Evolutionary conservation across 108 stramenopile genomes (phyloP).

Genomic region (Licmophora abbreviata): DNA sequence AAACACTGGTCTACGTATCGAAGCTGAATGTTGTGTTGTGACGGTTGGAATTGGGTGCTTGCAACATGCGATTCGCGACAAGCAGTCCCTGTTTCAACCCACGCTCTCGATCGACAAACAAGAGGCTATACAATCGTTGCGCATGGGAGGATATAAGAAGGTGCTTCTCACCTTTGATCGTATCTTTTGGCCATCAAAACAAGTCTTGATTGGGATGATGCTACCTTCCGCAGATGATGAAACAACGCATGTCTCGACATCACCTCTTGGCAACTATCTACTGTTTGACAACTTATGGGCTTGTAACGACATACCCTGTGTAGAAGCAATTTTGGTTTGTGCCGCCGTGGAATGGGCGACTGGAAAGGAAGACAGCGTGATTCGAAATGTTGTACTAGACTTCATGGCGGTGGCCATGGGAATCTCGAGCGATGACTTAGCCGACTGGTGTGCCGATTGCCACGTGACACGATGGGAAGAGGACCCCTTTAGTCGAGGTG

Average conservation of each 20-base stretch:
- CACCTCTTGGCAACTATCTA: slow-evolving; percentile 19
- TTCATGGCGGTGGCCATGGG: slow-evolving; percentile 38
- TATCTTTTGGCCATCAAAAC: slow-evolving; percentile 46
- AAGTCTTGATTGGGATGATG: slow-evolving; percentile 43
- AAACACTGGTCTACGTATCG: slow-evolving; percentile 15
- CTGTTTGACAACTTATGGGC: slow-evolving; percentile 46
- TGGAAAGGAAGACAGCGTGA: slow-evolving; percentile 21
- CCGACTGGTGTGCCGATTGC: slow-evolving; percentile 16
- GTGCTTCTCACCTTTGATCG: slow-evolving; percentile 48
- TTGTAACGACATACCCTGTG: slow-evolving; percentile 29
- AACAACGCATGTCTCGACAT: background rate
- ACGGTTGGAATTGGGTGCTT: slow-evolving; percentile 47
- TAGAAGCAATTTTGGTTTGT: slow-evolving; percentile 40
- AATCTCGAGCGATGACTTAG: slow-evolving; percentile 5
- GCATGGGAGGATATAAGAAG: slow-evolving; percentile 48
- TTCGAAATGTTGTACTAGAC: slow-evolving; percentile 31
- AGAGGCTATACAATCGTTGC: slow-evolving; percentile 26
- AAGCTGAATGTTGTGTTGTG: slow-evolving; percentile 33
- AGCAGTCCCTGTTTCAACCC: slow-evolving; percentile 19
- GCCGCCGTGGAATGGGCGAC: slow-evolving; percentile 32
- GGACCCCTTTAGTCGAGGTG: slow-evolving; percentile 30
- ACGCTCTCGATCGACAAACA: slow-evolving; percentile 20
- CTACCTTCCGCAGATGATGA: background rate
- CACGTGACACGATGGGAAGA: slow-evolving; percentile 64
- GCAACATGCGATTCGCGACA: slow-evolving; percentile 2